A percentile compares a stretch with the other conserved stretches of the same genome.
Conservation (phyloP, 257 asterid species). For the Solanum okadae region DNA sequence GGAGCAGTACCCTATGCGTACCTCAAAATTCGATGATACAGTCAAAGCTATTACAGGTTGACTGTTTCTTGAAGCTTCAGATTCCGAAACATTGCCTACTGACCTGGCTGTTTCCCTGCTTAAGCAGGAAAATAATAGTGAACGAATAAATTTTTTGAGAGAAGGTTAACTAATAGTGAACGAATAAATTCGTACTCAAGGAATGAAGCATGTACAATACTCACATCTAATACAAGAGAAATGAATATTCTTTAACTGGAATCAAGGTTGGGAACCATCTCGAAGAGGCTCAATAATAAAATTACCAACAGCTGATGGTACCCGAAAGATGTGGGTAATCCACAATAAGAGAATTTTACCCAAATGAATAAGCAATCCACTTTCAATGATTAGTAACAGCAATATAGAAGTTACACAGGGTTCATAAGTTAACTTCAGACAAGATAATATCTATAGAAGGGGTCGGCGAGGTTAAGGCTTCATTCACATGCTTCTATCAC, state of each 20-base stretch:
- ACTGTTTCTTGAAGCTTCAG: constrained; percentile 59
- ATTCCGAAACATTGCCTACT: constrained; percentile 45
- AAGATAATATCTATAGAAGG: background rate
- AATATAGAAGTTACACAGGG: background rate
- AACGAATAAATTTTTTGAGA: background rate
- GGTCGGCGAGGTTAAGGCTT: background rate
- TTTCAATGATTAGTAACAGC: background rate
- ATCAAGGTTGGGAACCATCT: background rate
- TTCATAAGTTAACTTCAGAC: background rate
- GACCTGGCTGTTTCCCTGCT: constrained; percentile 66
- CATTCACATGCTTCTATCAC: background rate
- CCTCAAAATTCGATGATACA: constrained; percentile 97
- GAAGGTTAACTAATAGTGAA: background rate
- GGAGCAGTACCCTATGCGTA: constrained; percentile 10
- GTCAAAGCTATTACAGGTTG: constrained; percentile 44
- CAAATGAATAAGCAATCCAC: background rate
- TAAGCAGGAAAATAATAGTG: constrained; percentile 6
- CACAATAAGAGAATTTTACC: background rate
- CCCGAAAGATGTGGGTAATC: background rate
- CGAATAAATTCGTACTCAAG: background rate
- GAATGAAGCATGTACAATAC: background rate
- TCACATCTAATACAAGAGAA: background rate
- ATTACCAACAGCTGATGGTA: background rate
- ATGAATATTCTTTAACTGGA: background rate
- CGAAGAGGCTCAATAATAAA: background rate